A percentile compares a stretch with the other conserved stretches of the same genome.
Evolutionary conservation across 2,329 filamentous ascomycete species (phyloP).

Genomic region (Clonostachys solani): DNA sequence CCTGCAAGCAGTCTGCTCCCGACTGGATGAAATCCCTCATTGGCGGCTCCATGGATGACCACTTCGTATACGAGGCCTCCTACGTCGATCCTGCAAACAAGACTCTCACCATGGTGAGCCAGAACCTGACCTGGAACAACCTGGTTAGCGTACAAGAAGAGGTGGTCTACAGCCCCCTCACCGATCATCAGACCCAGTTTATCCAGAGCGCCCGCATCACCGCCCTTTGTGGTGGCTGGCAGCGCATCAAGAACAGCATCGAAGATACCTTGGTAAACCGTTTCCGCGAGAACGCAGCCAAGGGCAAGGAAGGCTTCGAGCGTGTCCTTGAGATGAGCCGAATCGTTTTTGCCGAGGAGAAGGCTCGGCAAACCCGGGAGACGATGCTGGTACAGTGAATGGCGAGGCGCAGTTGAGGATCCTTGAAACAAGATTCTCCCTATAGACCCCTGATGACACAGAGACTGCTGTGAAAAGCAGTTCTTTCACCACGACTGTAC

Average conservation of each 20-base stretch:
- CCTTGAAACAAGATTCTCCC: no score
- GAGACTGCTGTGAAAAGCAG: no score
- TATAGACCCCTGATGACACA: no score
- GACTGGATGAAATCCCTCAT: conserved; percentile 79
- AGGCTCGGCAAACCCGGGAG: conserved; percentile 43
- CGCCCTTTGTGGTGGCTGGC: conserved; percentile 92
- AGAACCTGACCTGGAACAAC: conserved; percentile 91
- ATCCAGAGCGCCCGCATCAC: conserved; percentile 89
- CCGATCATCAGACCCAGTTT: conserved; percentile 67
- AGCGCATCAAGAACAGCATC: conserved; percentile 93
- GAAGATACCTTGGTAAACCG: conserved; percentile 86
- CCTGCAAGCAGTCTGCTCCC: conserved; percentile 60
- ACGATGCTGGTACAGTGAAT: no score
- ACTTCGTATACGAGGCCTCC: conserved; percentile 89
- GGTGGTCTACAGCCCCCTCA: conserved; percentile 71
- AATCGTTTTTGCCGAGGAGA: conserved; percentile 86
- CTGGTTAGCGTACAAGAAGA: conserved; percentile 91
- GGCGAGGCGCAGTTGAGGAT: no score
- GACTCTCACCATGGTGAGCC: conserved; percentile 94
- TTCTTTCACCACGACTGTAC: background rate
- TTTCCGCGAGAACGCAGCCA: conserved; percentile 87
- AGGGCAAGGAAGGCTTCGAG: conserved; percentile 93
- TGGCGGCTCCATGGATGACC: conserved; percentile 69
- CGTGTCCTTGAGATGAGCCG: conserved; percentile 90
- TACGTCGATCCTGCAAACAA: conserved; percentile 83